Base-by-base conservation (phyloP, 2,329 filamentous ascomycete genomes). In the Colletotrichum spinosum region DNA sequence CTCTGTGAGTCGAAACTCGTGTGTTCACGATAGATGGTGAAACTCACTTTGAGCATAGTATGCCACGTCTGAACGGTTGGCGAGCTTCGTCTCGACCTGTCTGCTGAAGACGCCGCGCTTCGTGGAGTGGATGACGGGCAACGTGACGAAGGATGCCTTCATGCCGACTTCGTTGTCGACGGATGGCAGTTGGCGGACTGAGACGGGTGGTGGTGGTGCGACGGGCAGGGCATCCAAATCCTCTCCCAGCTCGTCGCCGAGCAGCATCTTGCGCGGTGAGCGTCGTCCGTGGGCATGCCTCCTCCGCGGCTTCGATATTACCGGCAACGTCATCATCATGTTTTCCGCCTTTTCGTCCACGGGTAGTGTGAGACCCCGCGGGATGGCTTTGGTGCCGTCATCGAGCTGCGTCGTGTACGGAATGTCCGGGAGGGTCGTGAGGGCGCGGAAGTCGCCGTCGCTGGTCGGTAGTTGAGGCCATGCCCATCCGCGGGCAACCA, bases 41-140 rank as follows among this genome's bases (percentile, higher is more conserved):
- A 35, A 45, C 73, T 67, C 73, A 84, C 83, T 74, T 68, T 80
- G 75, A 6, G 81, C 82, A 69, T 86, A 86, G 72, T 86, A 86
- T 49, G 84, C 83, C 34, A 86, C 79, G 69, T 86, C 84, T 4
- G 82, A 81, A 15, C 83, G 78, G 73, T 85, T 85, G 38, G 81
- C 80, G 35, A 86, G 74, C 53, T 78, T 72, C 3, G 84, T 72
- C 52, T 83, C 79, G 45, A 83, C 74, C 15, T 78, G 79, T 38
- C 83, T 77, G 48, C 79, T 79, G 49, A 75, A 72, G 58, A 84
- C 65, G 17, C 71, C 70, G 6, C 76, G 70, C 55, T 70, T 71
- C 53, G 70, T 69, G 13, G 73, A 73, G 54, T 74, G 70, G 13
- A 75, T 69, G 2, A 77, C 73, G 37, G 76, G 72, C 55, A 77